Evolutionary conservation across 805 yeast species (phyloP).

Genomic region (Starmerella bacillaris): DNA sequence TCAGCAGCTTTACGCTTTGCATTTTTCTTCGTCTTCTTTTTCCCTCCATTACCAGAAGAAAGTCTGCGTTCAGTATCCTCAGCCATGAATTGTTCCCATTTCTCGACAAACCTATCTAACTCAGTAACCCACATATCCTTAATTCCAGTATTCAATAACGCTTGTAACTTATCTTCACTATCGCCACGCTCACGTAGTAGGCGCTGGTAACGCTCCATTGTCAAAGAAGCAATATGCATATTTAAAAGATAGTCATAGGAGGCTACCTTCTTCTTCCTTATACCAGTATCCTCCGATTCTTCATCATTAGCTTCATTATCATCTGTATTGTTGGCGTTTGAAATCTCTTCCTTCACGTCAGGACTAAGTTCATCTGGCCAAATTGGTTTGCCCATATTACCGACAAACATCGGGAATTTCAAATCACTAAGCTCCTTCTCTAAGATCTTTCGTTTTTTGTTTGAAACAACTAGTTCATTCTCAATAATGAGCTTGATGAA

Average conservation of each 20-base stretch:
- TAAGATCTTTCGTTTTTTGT: slow-evolving; percentile 49
- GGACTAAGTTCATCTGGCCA: slow-evolving; percentile 24
- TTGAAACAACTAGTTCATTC: slow-evolving; percentile 46
- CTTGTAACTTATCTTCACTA: slow-evolving; percentile 52
- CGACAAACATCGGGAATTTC: slow-evolving; percentile 50
- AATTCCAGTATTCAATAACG: slow-evolving; percentile 48
- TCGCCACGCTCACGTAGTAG: slow-evolving; percentile 54
- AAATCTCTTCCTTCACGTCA: slow-evolving; percentile 22
- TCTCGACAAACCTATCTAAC: slow-evolving; percentile 49
- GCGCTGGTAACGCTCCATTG: slow-evolving; percentile 72
- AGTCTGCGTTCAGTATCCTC: slow-evolving; percentile 46
- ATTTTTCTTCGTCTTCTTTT: slow-evolving; percentile 6
- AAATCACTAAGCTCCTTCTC: slow-evolving; percentile 42
- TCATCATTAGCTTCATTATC: slow-evolving; percentile 24
- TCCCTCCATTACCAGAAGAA: slow-evolving; percentile 26
- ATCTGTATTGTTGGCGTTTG: slow-evolving; percentile 24
- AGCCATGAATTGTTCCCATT: slow-evolving; percentile 50
- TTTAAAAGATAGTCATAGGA: slow-evolving; percentile 76
- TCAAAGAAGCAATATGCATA: slow-evolving; percentile 86
- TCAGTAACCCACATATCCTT: slow-evolving; percentile 81
- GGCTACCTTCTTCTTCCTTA: slow-evolving; percentile 27
- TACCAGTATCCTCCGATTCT: slow-evolving; percentile 11
- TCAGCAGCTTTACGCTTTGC: slow-evolving; percentile 23
- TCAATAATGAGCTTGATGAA: slow-evolving; percentile 84
- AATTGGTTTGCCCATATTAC: slow-evolving; percentile 48